phyloP scores from a whole-genome alignment of 768 basidiomycete genomes.

The Russula abietina region DNA sequence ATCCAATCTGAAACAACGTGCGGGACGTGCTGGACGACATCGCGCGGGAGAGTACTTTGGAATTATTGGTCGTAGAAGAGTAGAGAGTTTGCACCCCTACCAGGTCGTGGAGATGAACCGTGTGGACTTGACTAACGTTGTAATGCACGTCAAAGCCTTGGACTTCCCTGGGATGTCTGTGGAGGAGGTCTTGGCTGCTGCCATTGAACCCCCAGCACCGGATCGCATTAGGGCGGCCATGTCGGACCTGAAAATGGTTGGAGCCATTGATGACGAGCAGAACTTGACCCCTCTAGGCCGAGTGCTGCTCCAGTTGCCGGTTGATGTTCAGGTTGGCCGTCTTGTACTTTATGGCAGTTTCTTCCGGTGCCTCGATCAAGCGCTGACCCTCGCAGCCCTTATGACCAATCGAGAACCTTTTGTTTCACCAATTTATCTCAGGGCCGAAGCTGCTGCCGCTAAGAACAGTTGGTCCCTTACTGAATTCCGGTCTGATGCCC shows the following conservation, averaged over 20 bases:
- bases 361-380: slow-evolving; percentile 87
- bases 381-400: slow-evolving; percentile 86
- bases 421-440: slow-evolving; percentile 72
- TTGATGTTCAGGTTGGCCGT: slow-evolving; percentile 86
- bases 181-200: slow-evolving; percentile 76
- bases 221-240: slow-evolving; percentile 76
- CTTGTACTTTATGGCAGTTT: slow-evolving; percentile 86
- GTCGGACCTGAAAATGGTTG: slow-evolving; percentile 73
- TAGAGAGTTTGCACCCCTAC: slow-evolving; percentile 59
- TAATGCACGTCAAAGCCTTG: slow-evolving; percentile 95
- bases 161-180: slow-evolving; percentile 82
- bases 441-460: slow-evolving; percentile 58
- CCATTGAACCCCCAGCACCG: slow-evolving; percentile 84
- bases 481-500: slow-evolving; percentile 78
- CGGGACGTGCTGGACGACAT: slow-evolving; percentile 89
- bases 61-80: slow-evolving; percentile 60
- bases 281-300: slow-evolving; percentile 82
- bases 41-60: slow-evolving; percentile 88
- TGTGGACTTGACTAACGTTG: slow-evolving; percentile 81
- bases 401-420: slow-evolving; percentile 89
- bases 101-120: slow-evolving; percentile 96
- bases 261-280: slow-evolving; percentile 71
- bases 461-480: slow-evolving; percentile 75
- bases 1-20: slow-evolving; percentile 87
- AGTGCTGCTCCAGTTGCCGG: slow-evolving; percentile 82